Percentiles rank a stretch among this genome's conserved stretches.
phyloP scores from a whole-genome alignment of 495 filamentous ascomycete species.

The Echria macrotheca region DNA sequence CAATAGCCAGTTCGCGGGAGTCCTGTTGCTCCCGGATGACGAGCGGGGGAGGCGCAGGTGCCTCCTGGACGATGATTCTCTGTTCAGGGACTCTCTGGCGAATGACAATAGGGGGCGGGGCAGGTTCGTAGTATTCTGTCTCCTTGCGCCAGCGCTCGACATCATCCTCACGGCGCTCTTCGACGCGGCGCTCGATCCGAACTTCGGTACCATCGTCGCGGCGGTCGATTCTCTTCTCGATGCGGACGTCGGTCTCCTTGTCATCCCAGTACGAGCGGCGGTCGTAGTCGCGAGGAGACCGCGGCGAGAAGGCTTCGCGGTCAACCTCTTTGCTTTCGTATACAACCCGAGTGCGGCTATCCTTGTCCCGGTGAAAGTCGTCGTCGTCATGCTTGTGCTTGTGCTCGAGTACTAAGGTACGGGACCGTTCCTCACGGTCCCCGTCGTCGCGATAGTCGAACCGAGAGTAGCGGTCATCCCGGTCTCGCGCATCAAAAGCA shows the following conservation, averaged over 20 bases:
- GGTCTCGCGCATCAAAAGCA: constrained; percentile 34
- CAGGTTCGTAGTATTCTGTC: constrained; percentile 60
- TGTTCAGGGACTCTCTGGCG: constrained; percentile 56
- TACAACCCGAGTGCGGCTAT: constrained; percentile 26
- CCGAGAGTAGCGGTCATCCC: constrained; percentile 35
- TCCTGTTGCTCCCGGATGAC: constrained; percentile 54
- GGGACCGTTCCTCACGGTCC: constrained; percentile 19
- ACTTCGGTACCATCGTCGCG: constrained; percentile 40
- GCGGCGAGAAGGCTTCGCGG: constrained; percentile 19
- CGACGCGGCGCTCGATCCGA: constrained; percentile 42
- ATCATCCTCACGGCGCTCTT: constrained; percentile 44
- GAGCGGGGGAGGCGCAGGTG: constrained; percentile 52
- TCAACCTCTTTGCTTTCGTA: constrained; percentile 37
- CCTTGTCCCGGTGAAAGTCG: constrained; percentile 14
- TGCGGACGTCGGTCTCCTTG: constrained; percentile 34
- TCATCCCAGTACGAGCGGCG: constrained; percentile 38
- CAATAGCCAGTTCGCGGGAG: constrained; percentile 21
- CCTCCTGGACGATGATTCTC: constrained; percentile 69
- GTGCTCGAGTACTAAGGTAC: not conserved
- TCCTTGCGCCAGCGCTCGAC: constrained; percentile 61
- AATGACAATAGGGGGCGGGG: constrained; percentile 53
- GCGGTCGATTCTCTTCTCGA: constrained; percentile 40
- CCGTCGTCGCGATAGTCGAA: constrained; percentile 25
- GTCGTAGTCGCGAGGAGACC: constrained; percentile 34
- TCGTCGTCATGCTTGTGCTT: constrained; percentile 15